Evolutionary conservation across 352 stramenopile species (phyloP).

Genomic region (Pythium pyrilobum): DNA sequence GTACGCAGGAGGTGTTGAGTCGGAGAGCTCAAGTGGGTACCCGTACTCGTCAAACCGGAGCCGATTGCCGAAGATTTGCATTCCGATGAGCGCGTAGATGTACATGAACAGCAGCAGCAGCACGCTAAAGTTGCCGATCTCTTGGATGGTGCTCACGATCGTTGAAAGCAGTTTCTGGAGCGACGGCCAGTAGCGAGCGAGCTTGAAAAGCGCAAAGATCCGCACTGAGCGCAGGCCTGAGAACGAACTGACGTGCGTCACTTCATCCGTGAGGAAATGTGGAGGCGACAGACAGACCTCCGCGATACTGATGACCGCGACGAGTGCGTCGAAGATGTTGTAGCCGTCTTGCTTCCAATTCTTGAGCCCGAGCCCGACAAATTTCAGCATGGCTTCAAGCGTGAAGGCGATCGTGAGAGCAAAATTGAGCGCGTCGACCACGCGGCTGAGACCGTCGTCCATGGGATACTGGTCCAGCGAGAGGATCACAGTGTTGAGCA

Average conservation of each 20-base stretch:
- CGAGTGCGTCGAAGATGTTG: constrained; percentile 77
- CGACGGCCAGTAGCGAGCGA: constrained; percentile 87
- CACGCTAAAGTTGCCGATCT: constrained; percentile 91
- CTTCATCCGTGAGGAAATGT: constrained; percentile 18
- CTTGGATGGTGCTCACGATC: constrained; percentile 84
- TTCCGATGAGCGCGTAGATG: constrained; percentile 77
- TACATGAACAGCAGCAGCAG: constrained; percentile 86
- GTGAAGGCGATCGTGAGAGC: constrained; percentile 43
- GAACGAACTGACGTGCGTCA: constrained; percentile 31
- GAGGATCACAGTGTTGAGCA: constrained; percentile 83
- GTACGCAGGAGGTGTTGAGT: background rate
- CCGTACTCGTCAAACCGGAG: constrained; percentile 31
- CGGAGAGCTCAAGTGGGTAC: constrained; percentile 32
- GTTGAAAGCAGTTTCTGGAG: constrained; percentile 90
- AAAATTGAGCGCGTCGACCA: constrained; percentile 64
- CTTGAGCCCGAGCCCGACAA: constrained; percentile 54
- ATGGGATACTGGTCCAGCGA: constrained; percentile 77
- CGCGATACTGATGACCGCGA: constrained; percentile 37
- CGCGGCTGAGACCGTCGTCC: constrained; percentile 27
- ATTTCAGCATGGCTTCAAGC: constrained; percentile 59
- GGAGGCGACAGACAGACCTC: constrained; percentile 41
- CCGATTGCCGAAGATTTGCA: constrained; percentile 82
- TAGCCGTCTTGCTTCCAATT: constrained; percentile 56
- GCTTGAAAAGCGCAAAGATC: constrained; percentile 89
- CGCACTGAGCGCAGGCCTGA: constrained; percentile 84